Base-by-base conservation (phyloP, 805 yeast species). In the Gaillardinia entomophila region DNA sequence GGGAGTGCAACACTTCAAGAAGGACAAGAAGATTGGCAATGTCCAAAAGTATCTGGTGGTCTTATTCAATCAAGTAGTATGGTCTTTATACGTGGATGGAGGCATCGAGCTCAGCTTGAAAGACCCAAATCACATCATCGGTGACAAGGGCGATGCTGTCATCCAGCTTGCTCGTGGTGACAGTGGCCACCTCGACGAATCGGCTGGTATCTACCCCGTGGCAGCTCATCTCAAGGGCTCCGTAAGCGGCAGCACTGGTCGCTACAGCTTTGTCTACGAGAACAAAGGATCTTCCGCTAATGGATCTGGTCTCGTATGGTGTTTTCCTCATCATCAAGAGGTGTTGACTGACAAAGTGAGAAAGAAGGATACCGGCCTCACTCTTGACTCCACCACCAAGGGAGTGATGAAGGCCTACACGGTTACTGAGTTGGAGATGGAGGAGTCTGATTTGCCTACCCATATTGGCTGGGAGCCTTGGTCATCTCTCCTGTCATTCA, bases 31-130 rank as follows among this genome's bases (percentile, higher is more conserved):
- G 0, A 38, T 42, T 10, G 60, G 64, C 2, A 31, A 8, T 19
- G 50, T 70, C n/a, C 51, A 59, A 34, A 85, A 82, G 51, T 84
- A 77, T 49, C 55, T 63, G 16, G 66, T 73, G 3, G 58, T 62
- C 6, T 63, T 86, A 33, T 68, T 70, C 43, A 77, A 79, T 51
- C 73, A 68, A 20, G 66, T 67, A 12, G 63, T 54, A 12, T 86
- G 95, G 92, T 61, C 76, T n/a, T 59, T 85, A 23, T 86, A 82
- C 45, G 77, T 76, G 8, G 65, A 71, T 2, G 62, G 60, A 1
- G 52, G 49, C 17, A 26, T 46, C 36, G 42, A 51, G 27, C 47
- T 69, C 43, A 32, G 30, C 18, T 51, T 56, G 19, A 23, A 40
- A 13, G 62, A 62, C 31, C 51, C 65, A 6, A 55, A 59, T 42